Conservation (phyloP, 257 asterid species). For the Leptodermis oblonga region DNA sequence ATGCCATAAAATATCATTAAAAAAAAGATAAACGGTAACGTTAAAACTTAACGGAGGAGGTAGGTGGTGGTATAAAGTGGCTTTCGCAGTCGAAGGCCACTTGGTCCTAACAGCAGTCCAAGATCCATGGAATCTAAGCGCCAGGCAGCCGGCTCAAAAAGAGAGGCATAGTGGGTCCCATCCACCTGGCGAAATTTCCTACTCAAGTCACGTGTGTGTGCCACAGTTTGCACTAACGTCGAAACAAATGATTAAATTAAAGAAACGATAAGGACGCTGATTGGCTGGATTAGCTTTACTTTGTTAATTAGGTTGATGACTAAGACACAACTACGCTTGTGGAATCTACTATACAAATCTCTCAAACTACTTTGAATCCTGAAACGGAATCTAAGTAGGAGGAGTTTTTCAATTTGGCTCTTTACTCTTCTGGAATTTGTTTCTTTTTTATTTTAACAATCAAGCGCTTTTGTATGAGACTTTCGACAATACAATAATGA, state of each 20-base stretch:
- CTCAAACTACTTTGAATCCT: no score
- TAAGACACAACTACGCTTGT: constrained; percentile 12
- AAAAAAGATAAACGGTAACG: no score
- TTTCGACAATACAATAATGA: no score
- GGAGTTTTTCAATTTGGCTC: no score
- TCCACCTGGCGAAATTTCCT: background rate
- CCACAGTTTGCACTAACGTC: background rate
- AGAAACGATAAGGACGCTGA: constrained; percentile 18
- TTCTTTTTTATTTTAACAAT: no score
- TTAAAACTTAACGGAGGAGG: no score
- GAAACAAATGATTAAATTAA: background rate
- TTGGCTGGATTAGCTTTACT: constrained; percentile 26
- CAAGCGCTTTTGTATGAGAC: no score
- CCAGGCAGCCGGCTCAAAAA: constrained; percentile 10
- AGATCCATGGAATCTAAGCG: constrained; percentile 7
- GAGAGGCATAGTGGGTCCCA: background rate
- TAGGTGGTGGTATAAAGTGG: no score
- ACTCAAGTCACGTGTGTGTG: background rate
- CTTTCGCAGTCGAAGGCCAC: background rate
- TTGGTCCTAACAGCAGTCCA: constrained; percentile 10
- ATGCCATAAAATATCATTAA: no score
- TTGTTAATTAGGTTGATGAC: constrained; percentile 20
- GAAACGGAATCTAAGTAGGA: no score
- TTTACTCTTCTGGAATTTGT: no score
- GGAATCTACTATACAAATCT: no score